These are phyloP conservation scores for Pisolithus sp. DNA, from an alignment of 768 basidiomycete species.

Conservation along the genomic window DNA sequence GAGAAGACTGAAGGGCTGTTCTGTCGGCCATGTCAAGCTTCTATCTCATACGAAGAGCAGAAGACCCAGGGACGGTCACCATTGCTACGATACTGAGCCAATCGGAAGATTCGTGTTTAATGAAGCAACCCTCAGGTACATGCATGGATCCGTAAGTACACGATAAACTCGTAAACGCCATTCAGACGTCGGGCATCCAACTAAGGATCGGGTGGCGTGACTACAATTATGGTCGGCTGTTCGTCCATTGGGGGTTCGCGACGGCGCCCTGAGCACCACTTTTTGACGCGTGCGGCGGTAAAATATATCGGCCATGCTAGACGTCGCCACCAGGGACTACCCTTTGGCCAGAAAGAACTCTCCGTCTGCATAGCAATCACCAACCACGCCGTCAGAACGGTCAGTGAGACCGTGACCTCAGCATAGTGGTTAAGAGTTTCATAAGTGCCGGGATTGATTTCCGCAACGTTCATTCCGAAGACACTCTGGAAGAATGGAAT, in stretches of 20 bases:
- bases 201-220: neutral
- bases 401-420: conserved; percentile 42
- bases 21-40: too few relatives aligned
- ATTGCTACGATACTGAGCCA: too few relatives aligned
- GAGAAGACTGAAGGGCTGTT: too few relatives aligned
- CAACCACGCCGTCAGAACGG: conserved; percentile 47
- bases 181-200: neutral
- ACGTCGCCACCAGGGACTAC: conserved; percentile 7
- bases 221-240: too few relatives aligned
- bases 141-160: neutral
- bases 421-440: conserved; percentile 35
- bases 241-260: neutral
- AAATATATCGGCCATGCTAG: conserved; percentile 17
- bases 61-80: too few relatives aligned
- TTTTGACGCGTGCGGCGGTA: neutral
- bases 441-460: conserved; percentile 24
- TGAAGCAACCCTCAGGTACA: neutral
- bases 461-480: conserved; percentile 22
- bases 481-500: conserved; percentile 21
- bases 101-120: too few relatives aligned
- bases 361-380: conserved; percentile 45
- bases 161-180: neutral
- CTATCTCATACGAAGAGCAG: too few relatives aligned
- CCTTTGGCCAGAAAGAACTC: conserved; percentile 16
- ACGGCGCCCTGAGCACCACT: neutral